Evolutionary conservation across 495 filamentous ascomycete species (phyloP).

Genomic region (Xylaria bambusicola): DNA sequence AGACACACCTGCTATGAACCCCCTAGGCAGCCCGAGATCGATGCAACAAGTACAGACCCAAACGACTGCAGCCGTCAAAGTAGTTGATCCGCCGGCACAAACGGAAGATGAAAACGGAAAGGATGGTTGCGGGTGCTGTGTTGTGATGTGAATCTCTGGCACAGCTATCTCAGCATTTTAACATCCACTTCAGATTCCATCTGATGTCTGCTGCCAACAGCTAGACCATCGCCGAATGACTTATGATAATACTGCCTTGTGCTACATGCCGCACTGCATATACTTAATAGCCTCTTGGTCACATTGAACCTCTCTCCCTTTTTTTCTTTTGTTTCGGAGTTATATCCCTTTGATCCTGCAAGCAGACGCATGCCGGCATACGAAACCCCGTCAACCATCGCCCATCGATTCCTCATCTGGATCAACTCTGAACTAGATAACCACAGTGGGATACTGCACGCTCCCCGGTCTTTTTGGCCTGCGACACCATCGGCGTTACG

Average conservation of each 20-base stretch:
- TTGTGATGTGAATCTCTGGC: constrained; percentile 51
- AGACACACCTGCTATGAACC: constrained; percentile 41
- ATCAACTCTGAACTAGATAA: not conserved
- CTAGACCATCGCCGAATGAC: constrained; percentile 26
- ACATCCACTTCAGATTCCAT: constrained; percentile 10
- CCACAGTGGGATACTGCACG: not conserved
- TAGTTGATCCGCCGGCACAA: constrained; percentile 40
- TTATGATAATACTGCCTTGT: constrained; percentile 24
- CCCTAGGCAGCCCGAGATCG: constrained; percentile 40
- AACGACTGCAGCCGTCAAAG: constrained; percentile 27
- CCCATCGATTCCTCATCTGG: not conserved
- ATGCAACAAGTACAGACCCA: constrained; percentile 30
- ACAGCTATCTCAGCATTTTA: constrained; percentile 17
- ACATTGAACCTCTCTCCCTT: constrained; percentile 26
- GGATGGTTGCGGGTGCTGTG: constrained; percentile 54
- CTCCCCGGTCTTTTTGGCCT: constrained; percentile 19
- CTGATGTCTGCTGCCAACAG: constrained; percentile 9
- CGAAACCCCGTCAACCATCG: not conserved
- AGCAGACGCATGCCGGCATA: not conserved
- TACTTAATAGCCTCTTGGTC: constrained; percentile 21
- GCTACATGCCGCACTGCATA: constrained; percentile 25
- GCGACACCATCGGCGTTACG: constrained; percentile 28
- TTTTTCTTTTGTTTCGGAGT: constrained; percentile 18
- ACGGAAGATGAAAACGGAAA: constrained; percentile 38
- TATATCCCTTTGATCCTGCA: constrained; percentile 11